Conservation (phyloP, 495 filamentous ascomycete species). For the Hypoxylon trugodes region DNA sequence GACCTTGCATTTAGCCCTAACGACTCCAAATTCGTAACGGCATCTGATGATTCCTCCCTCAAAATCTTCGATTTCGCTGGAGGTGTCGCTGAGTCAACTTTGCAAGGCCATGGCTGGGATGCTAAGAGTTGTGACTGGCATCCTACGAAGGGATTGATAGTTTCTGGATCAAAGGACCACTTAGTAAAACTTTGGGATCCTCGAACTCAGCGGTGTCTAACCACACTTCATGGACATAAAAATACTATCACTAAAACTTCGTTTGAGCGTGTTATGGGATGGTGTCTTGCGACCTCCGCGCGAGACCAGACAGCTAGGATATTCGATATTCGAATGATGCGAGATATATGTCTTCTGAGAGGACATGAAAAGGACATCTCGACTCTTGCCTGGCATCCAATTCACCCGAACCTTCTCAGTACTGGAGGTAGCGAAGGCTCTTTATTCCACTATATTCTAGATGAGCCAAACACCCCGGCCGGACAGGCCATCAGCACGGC, state of each 20-base stretch:
- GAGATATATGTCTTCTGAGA: slow-evolving; percentile 88
- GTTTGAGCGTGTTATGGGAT: slow-evolving; percentile 83
- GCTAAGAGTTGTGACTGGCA: slow-evolving; percentile 97
- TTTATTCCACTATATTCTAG: slow-evolving; percentile 88
- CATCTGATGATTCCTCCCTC: slow-evolving; percentile 89
- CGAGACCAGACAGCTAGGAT: slow-evolving; percentile 90
- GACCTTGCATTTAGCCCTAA: slow-evolving; percentile 94
- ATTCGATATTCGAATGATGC: slow-evolving; percentile 97
- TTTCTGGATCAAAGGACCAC: slow-evolving; percentile 97
- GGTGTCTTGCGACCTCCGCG: slow-evolving; percentile 88
- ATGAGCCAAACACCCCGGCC: slow-evolving; percentile 84
- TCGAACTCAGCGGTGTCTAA: slow-evolving; percentile 84
- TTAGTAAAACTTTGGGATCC: slow-evolving; percentile 98
- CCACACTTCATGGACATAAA: slow-evolving; percentile 96
- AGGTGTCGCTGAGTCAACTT: slow-evolving; percentile 77
- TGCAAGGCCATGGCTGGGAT: slow-evolving; percentile 95
- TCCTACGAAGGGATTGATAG: slow-evolving; percentile 90
- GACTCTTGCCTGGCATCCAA: slow-evolving; percentile 91
- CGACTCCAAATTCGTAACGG: slow-evolving; percentile 94
- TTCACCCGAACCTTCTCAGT: slow-evolving; percentile 86
- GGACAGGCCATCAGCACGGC: slow-evolving; percentile 73
- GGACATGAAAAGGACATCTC: slow-evolving; percentile 97
- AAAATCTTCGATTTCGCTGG: slow-evolving; percentile 98
- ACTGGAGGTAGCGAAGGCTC: slow-evolving; percentile 90
- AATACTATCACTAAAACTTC: slow-evolving; percentile 90